A percentile compares a stretch with the other conserved stretches of the same genome.
Conservation (phyloP, 2,329 filamentous ascomycete genomes). For the Zymoseptoria crescenta region DNA sequence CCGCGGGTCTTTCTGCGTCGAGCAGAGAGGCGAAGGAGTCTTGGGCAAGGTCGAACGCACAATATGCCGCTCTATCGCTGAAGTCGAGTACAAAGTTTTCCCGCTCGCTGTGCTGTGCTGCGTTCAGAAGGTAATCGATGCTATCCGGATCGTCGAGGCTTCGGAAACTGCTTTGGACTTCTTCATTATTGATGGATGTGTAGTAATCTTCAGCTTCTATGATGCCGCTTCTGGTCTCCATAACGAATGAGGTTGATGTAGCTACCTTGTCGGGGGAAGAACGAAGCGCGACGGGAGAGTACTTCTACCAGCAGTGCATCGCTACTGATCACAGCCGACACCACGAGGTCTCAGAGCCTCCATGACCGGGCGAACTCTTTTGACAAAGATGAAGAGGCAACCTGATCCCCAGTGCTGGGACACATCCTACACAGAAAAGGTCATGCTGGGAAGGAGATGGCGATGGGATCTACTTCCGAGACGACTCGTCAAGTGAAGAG, state of each 20-base stretch:
- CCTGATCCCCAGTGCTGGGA: background rate
- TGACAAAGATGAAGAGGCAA: background rate
- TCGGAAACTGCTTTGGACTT: slow-evolving; percentile 32
- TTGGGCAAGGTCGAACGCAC: slow-evolving; percentile 47
- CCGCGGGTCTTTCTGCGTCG: slow-evolving; percentile 37
- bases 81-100: slow-evolving; percentile 61
- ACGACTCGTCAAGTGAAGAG: background rate
- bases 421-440: background rate
- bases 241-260: background rate
- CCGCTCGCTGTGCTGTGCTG: slow-evolving; percentile 36
- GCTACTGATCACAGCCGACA: background rate
- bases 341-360: background rate
- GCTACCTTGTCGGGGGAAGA: background rate
- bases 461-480: background rate
- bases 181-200: slow-evolving; percentile 8
- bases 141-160: slow-evolving; percentile 47
- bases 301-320: background rate
- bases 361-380: background rate
- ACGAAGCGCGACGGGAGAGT: background rate
- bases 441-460: background rate
- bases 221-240: background rate
- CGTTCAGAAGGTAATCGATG: slow-evolving; percentile 39
- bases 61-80: slow-evolving; percentile 46
- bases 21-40: slow-evolving; percentile 37
- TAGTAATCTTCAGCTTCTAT: slow-evolving; percentile 16